Evolutionary conservation across 768 basidiomycete genomes (phyloP).

Genomic region (Leucocoprinus leucothites): DNA sequence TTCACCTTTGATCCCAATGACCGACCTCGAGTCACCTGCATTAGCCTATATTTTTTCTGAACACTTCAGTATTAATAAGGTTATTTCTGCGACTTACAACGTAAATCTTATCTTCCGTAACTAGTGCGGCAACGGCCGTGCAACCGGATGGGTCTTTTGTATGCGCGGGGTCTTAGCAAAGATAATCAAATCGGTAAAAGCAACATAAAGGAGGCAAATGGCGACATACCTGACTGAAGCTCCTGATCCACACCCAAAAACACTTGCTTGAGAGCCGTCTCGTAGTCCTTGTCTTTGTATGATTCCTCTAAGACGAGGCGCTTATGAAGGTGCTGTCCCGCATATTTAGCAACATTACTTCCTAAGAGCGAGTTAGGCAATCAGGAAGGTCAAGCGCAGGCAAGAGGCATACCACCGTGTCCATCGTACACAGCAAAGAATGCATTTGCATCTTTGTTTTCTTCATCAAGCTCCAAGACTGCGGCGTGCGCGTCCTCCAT

Average conservation of each 20-base stretch:
- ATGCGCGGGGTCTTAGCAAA: conserved; percentile 72
- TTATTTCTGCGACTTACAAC: conserved; percentile 50
- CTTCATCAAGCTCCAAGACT: conserved; percentile 64
- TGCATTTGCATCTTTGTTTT: conserved; percentile 47
- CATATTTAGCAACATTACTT: conserved; percentile 79
- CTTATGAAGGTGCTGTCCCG: conserved; percentile 80
- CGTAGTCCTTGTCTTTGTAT: conserved; percentile 70
- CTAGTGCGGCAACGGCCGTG: conserved; percentile 86
- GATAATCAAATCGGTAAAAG: conserved; percentile 14
- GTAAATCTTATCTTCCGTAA: conserved; percentile 80
- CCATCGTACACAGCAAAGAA: conserved; percentile 99
- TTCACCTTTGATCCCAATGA: conserved; percentile 80
- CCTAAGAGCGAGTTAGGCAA: conserved; percentile 43
- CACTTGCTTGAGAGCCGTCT: conserved; percentile 76
- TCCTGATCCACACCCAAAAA: conserved; percentile 96
- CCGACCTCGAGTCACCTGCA: conserved; percentile 93
- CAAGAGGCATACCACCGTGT: conserved; percentile 75
- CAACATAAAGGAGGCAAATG: conserved; percentile 2
- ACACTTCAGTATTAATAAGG: conserved; percentile 1
- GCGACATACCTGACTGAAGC: conserved; percentile 61
- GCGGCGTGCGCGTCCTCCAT: conserved; percentile 97
- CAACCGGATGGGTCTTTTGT: conserved; percentile 93
- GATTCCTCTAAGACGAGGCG: conserved; percentile 69
- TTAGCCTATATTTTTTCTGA: conserved; percentile 67
- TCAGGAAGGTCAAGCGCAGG: conserved; percentile 1